These are phyloP conservation scores for Bretschneidera sinensis DNA, from an alignment of 345 rosid genomes.

Conservation along the genomic window DNA sequence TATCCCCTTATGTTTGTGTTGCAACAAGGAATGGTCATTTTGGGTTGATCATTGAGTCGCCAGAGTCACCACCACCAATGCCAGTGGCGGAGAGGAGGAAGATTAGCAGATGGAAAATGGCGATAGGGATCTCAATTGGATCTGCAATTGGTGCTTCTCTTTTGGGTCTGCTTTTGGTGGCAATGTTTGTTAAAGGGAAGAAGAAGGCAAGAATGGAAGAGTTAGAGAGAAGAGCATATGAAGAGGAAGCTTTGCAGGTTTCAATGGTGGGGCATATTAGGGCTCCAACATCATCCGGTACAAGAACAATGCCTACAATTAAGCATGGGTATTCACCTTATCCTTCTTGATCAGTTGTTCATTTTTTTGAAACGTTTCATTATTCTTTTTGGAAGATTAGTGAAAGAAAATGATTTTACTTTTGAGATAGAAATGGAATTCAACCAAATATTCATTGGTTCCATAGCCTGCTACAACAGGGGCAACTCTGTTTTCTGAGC, in stretches of 20 bases:
- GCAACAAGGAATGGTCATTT: conserved; percentile 72
- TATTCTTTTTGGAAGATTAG: conserved; percentile 37
- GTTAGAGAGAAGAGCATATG: conserved; percentile 84
- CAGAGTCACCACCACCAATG: too few relatives aligned
- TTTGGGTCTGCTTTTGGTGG: conserved; percentile 62
- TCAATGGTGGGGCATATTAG: conserved; percentile 90
- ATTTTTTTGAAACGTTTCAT: conserved; percentile 8
- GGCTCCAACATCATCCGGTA: conserved; percentile 60
- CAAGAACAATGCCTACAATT: conserved; percentile 62
- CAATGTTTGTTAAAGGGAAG: conserved; percentile 64
- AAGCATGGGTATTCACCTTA: conserved; percentile 51
- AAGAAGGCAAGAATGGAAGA: conserved; percentile 73
- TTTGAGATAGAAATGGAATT: conserved; percentile 9
- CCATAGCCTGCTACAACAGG: conserved; percentile 8
- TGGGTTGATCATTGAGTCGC: conserved; percentile 53
- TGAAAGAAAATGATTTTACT: conserved; percentile 6
- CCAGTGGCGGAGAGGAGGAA: conserved; percentile 21
- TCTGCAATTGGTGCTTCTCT: conserved; percentile 57
- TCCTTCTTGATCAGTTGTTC: conserved; percentile 34
- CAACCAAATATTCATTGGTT: conserved; percentile 6
- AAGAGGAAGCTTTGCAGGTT: conserved; percentile 90
- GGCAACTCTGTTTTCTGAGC: conserved; percentile 20
- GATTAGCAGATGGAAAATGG: conserved; percentile 70
- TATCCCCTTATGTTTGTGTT: conserved; percentile 48
- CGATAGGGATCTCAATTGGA: conserved; percentile 73